These are phyloP conservation scores for Daldinia bambusicola DNA, from an alignment of 495 filamentous ascomycete genomes.

Conservation along the genomic window DNA sequence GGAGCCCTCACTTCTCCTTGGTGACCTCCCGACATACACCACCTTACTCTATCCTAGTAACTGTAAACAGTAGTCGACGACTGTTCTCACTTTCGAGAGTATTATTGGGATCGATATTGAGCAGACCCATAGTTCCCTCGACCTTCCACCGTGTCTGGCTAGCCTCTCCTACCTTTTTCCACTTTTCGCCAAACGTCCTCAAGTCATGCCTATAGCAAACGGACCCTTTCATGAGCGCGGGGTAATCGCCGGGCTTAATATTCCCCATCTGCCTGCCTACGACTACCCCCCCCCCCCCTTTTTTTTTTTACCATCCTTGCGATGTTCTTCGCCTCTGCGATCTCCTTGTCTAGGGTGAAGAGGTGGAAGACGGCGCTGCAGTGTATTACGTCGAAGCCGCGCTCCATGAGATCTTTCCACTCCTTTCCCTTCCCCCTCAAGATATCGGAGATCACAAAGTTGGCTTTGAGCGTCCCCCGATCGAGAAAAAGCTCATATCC, in stretches of 20 bases:
- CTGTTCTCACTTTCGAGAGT: constrained; percentile 19
- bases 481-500: constrained; percentile 66
- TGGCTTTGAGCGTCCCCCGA: constrained; percentile 52
- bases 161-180: constrained; percentile 60
- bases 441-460: constrained; percentile 63
- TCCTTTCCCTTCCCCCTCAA: constrained; percentile 56
- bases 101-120: constrained; percentile 35
- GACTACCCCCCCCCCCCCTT: constrained; percentile 57
- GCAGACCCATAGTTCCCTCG: constrained; percentile 40
- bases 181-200: constrained; percentile 59
- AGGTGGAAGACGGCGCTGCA: constrained; percentile 66
- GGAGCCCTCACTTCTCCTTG: too few species aligned
- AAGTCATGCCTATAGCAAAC: constrained; percentile 61
- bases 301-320: constrained; percentile 53
- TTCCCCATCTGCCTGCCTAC: constrained; percentile 62
- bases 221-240: constrained; percentile 32
- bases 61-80: constrained; percentile 28
- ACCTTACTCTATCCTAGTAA: constrained; percentile 33
- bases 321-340: constrained; percentile 54
- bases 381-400: constrained; percentile 64
- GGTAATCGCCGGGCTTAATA: constrained; percentile 46
- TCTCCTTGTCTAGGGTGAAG: constrained; percentile 60
- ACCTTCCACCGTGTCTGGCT: constrained; percentile 59
- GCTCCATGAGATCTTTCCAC: constrained; percentile 50
- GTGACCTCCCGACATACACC: background rate